These are phyloP conservation scores for Ogataea ganodermae DNA, from an alignment of 805 yeast species.

Conservation along the genomic window DNA sequence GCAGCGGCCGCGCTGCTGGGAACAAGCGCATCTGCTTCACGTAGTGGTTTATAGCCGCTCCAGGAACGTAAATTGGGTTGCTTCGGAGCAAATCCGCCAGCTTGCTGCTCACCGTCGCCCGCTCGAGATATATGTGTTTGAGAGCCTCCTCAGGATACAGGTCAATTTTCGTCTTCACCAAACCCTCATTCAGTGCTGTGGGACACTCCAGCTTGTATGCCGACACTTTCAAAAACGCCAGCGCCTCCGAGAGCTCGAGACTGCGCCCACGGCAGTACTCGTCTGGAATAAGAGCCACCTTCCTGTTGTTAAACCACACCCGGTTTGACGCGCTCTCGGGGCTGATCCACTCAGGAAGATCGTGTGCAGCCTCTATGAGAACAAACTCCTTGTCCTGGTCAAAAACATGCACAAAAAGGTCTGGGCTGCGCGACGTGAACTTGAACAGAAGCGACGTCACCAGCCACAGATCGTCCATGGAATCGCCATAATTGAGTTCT, in stretches of 20 bases:
- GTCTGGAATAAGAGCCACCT: conserved; percentile 42
- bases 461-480: conserved; percentile 47
- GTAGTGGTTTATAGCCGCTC: conserved; percentile 17
- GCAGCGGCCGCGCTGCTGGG: background rate
- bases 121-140: conserved; percentile 25
- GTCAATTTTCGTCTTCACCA: conserved; percentile 25
- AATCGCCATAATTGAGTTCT: conserved; percentile 45
- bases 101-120: conserved; percentile 18
- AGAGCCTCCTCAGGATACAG: conserved; percentile 36
- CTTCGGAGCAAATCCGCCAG: conserved; percentile 15
- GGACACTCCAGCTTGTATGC: conserved; percentile 35
- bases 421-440: conserved; percentile 33
- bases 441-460: conserved; percentile 42
- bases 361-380: conserved; percentile 50
- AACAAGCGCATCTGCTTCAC: background rate
- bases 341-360: conserved; percentile 47
- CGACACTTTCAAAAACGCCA: conserved; percentile 41
- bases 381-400: conserved; percentile 62
- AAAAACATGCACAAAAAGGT: conserved; percentile 44
- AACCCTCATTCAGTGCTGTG: conserved; percentile 19
- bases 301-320: conserved; percentile 51
- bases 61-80: conserved; percentile 15
- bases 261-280: conserved; percentile 37
- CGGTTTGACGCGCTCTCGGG: conserved; percentile 52
- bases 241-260: conserved; percentile 41